Base-by-base conservation (phyloP, 2,329 filamentous ascomycete genomes). In the Torrubiellomyces zombiae region DNA sequence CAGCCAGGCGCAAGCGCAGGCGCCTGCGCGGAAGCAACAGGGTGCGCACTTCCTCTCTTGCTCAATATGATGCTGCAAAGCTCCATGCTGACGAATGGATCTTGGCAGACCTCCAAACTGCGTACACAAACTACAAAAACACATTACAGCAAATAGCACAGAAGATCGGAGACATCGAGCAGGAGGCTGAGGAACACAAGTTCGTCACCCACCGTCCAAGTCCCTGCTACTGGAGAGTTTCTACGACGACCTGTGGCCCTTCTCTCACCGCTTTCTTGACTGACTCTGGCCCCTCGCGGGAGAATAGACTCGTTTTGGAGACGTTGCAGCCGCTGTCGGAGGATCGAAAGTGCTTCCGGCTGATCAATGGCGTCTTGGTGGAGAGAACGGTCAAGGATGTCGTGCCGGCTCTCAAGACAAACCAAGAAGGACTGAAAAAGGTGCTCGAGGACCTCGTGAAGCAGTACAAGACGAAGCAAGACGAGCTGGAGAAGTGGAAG, bases 401-500 rank as follows among this genome's bases (percentile, higher is more conserved):
- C 9, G 63, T 92, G 28, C 89, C 89, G 5, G 79, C 82, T 14
- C 63, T 98, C 32, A 76, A 82, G 56, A 95, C 83, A 12, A 95
- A 98, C 48, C 79, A 82, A 14, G 86, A 95, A 34, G 86, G 89
- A 2, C 50, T 98, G 46, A 89, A 78, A 55, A 91, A 93, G 56
- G 83, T 95, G 16, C 60, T 95, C 28, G 85, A 94, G 35, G 86
- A 94, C 48, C 58, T 98, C 35, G 68, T 95, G 38, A 94, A 93
- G 65, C 82, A 93, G 56, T 95, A 95, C 63, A 92, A 92, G 60
- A 58, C 63, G 16, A 92, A 93, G 55, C 85, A 98, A 51, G 73
- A 82, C 20, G 89, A 98, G 47, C 69, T 98, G 62, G 86, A 98
- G 49, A 85, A 76, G 52, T 98, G 89, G 89, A 98, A 98, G 81